These are phyloP conservation scores for Actinomortierella ambigua DNA, from an alignment of 371 early-diverging fungal species.

Conservation along the genomic window DNA sequence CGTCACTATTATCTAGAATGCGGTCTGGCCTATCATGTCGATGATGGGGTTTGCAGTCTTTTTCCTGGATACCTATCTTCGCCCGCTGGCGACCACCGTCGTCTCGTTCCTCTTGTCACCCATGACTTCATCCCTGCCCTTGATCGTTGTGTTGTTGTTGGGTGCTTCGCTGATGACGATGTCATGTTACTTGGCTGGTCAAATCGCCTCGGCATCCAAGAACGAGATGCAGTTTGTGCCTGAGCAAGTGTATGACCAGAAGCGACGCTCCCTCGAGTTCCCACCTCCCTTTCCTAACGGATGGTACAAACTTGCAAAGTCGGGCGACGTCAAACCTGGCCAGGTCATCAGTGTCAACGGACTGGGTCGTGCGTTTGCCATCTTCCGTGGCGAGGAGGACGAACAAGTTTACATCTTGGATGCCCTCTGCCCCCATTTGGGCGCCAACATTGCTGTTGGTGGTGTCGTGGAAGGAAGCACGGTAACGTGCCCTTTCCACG, in stretches of 20 bases:
- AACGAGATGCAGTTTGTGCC: not conserved
- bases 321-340: constrained; percentile 38
- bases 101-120: constrained; percentile 13
- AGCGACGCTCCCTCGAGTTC: constrained; percentile 31
- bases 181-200: constrained; percentile 10
- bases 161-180: constrained; percentile 3
- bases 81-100: constrained; percentile 7
- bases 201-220: constrained; percentile 11
- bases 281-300: constrained; percentile 44
- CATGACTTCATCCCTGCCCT: constrained; percentile 16
- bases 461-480: constrained; percentile 37
- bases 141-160: constrained; percentile 20
- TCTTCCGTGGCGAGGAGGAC: constrained; percentile 32
- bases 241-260: constrained; percentile 43
- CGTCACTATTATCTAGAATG: constrained; percentile 15
- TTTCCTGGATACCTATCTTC: constrained; percentile 31
- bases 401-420: constrained; percentile 36
- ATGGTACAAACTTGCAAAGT: constrained; percentile 43
- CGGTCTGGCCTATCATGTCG: constrained; percentile 40
- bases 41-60: constrained; percentile 33
- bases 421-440: constrained; percentile 39
- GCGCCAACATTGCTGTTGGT: constrained; percentile 43
- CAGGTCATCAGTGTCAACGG: constrained; percentile 43
- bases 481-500: constrained; percentile 40
- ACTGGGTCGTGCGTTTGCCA: constrained; percentile 34